Conservation (phyloP, 345 rosid genomes). For the Brassica juncea region DNA sequence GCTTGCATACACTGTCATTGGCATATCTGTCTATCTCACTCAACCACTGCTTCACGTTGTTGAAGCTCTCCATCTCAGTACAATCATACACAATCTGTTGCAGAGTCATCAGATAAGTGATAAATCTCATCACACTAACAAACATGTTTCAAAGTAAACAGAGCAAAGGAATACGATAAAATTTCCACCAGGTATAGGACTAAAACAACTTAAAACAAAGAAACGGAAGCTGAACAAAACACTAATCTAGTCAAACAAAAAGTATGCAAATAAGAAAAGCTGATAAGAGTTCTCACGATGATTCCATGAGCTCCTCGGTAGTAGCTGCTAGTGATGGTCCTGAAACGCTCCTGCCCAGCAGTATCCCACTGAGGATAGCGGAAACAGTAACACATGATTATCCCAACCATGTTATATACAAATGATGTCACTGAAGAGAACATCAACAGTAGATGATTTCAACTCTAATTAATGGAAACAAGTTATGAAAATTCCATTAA, state of each 20-base stretch:
- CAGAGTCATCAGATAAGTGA: constrained; percentile 3
- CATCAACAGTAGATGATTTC: not conserved
- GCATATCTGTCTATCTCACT: constrained; percentile 86
- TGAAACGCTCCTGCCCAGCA: constrained; percentile 91
- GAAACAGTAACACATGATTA: not conserved
- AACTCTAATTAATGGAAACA: not conserved
- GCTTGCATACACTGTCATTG: constrained; percentile 85
- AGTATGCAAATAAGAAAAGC: not conserved
- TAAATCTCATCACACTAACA: not conserved
- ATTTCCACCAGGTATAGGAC: not conserved
- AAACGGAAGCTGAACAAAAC: not conserved
- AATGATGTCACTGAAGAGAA: constrained; percentile 17
- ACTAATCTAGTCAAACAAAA: not conserved
- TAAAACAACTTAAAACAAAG: not conserved
- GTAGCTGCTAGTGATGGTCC: constrained; percentile 91
- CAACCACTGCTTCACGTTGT: constrained; percentile 90
- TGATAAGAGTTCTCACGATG: constrained; percentile 49
- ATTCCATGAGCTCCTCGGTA: constrained; percentile 96
- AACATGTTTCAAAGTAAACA: not conserved
- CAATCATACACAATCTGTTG: constrained; percentile 80
- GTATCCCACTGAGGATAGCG: constrained; percentile 70
- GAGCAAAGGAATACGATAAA: not conserved
- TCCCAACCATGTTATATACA: not conserved
- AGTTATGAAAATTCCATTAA: not conserved
- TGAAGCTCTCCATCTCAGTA: constrained; percentile 90